Conservation (phyloP, 2,329 filamentous ascomycete genomes). For the Didymella pinodella region DNA sequence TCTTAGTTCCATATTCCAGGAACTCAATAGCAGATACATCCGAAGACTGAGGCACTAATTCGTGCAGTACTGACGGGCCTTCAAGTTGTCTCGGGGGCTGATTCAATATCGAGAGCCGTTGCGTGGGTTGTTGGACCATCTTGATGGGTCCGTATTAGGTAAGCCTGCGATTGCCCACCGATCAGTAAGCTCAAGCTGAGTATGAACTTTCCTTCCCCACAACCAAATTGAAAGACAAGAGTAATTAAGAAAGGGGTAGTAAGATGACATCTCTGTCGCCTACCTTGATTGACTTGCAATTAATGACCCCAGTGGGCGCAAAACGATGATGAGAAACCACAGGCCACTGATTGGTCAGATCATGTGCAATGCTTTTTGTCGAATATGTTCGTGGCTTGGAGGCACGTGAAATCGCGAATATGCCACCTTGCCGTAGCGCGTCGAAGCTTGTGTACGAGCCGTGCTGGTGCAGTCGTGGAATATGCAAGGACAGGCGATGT, state of each 20-base stretch:
- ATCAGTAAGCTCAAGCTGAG: conserved; percentile 10
- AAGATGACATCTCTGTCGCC: conserved; percentile 1
- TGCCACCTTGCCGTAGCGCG: conserved; percentile 20
- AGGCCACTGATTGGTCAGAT: conserved; percentile 42
- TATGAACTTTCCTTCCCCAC: neutral
- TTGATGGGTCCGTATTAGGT: conserved; percentile 28
- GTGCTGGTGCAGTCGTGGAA: conserved; percentile 17
- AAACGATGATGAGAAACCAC: conserved; percentile 47
- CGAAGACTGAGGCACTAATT: conserved; percentile 64
- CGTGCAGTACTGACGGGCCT: conserved; percentile 66
- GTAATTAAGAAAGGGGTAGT: neutral
- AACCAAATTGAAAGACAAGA: neutral
- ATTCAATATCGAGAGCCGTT: conserved; percentile 61
- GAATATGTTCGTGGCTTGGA: conserved; percentile 24
- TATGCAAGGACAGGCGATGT: conserved; percentile 10
- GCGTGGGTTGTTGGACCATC: conserved; percentile 35
- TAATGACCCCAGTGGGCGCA: conserved; percentile 10
- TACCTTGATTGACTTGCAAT: conserved; percentile 15
- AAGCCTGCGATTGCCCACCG: conserved; percentile 7
- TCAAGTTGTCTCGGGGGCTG: conserved; percentile 59
- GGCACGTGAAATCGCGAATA: conserved; percentile 36
- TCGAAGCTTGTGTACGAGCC: conserved; percentile 14
- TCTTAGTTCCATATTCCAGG: conserved; percentile 58
- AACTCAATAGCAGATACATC: conserved; percentile 68
- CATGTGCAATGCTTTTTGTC: conserved; percentile 27